Percentiles rank a stretch among this genome's conserved stretches.
Evolutionary conservation across 176 grass and related monocot genomes (phyloP).

Genomic region (Paspalum vaginatum): DNA sequence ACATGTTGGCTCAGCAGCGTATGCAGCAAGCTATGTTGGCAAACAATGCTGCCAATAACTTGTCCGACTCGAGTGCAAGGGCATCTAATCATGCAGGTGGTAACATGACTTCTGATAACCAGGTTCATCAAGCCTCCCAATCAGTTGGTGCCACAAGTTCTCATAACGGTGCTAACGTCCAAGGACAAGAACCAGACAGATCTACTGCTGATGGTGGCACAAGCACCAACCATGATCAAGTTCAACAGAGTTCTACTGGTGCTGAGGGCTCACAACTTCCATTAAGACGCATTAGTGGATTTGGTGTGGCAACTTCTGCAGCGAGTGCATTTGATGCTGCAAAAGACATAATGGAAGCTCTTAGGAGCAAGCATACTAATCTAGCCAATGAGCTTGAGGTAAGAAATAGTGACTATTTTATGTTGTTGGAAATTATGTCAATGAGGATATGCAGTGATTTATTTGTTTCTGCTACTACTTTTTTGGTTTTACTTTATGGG

Average conservation of each 20-base stretch:
- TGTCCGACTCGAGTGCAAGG: slow-evolving; percentile 49
- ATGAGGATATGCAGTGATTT: neutral
- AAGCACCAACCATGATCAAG: slow-evolving; percentile 65
- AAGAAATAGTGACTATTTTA: slow-evolving; percentile 27
- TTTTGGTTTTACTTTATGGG: neutral
- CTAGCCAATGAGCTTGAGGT: slow-evolving; percentile 67
- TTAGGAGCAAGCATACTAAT: slow-evolving; percentile 91
- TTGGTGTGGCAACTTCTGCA: slow-evolving; percentile 78
- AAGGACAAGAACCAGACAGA: slow-evolving; percentile 78
- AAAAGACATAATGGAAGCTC: slow-evolving; percentile 99
- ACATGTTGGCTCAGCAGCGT: slow-evolving; percentile 80
- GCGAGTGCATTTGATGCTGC: slow-evolving; percentile 97
- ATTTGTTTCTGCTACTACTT: slow-evolving; percentile 19
- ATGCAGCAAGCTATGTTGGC: slow-evolving; percentile 90
- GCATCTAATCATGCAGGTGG: slow-evolving; percentile 41
- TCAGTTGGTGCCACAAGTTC: slow-evolving; percentile 58
- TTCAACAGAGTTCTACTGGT: slow-evolving; percentile 63
- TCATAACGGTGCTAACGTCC: slow-evolving; percentile 77
- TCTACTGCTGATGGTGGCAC: slow-evolving; percentile 64
- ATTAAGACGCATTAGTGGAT: slow-evolving; percentile 65
- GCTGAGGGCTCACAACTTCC: slow-evolving; percentile 57
- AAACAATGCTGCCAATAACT: slow-evolving; percentile 64
- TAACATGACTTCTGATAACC: slow-evolving; percentile 64
- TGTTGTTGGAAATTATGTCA: neutral
- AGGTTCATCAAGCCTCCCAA: slow-evolving; percentile 63